Conservation (phyloP, 1,139 yeast genomes). For the Diutina neorugosa region DNA sequence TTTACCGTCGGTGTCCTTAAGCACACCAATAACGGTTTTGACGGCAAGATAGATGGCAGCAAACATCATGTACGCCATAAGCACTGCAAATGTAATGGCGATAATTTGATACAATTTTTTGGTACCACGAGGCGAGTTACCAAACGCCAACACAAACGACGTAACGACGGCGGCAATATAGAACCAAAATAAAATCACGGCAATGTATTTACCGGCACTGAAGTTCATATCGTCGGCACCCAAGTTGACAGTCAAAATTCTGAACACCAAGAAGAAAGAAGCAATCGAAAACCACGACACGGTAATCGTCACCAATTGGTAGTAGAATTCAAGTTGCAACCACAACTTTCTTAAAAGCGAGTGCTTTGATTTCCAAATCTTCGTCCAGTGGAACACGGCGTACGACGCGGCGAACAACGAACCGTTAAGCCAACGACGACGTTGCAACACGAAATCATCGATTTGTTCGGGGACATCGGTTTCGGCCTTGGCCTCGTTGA, state of each 20-base stretch:
- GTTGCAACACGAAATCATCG: conserved; percentile 63
- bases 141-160: conserved; percentile 18
- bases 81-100: conserved; percentile 14
- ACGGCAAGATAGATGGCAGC: conserved; percentile 81
- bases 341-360: conserved; percentile 47
- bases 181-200: conserved; percentile 15
- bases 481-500: conserved; percentile 66
- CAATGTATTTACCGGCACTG: conserved; percentile 14
- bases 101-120: conserved; percentile 13
- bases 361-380: conserved; percentile 61
- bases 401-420: conserved; percentile 76
- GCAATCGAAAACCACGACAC: conserved; percentile 48
- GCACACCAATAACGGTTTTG: conserved; percentile 39
- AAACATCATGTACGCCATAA: conserved; percentile 24
- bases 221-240: conserved; percentile 34
- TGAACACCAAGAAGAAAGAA: conserved; percentile 8
- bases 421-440: conserved; percentile 81
- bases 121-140: conserved; percentile 18
- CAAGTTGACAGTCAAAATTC: conserved; percentile 45
- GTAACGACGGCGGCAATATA: conserved; percentile 16
- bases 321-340: conserved; percentile 58
- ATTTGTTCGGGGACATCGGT: conserved; percentile 74
- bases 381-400: conserved; percentile 59
- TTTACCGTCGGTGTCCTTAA: conserved; percentile 27
- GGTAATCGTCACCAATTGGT: conserved; percentile 50